Evolutionary conservation across 306 rosid genomes (phyloP).

Genomic region (Lablab purpureus): DNA sequence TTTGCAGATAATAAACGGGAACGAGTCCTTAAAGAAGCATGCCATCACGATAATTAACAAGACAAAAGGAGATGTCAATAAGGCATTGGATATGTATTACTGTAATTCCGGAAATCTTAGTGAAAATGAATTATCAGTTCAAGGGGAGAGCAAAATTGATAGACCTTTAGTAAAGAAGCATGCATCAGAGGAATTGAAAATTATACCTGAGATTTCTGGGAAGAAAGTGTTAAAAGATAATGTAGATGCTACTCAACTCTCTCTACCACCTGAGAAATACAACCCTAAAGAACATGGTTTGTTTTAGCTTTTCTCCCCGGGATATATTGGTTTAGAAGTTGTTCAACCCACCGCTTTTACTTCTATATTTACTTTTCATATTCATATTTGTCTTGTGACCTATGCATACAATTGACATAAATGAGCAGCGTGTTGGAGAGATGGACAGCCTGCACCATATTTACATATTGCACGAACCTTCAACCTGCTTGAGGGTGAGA

Average conservation of each 20-base stretch:
- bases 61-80: slow-evolving; percentile 82
- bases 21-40: slow-evolving; percentile 58
- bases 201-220: slow-evolving; percentile 51
- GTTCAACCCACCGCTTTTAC: slow-evolving; percentile 39
- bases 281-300: slow-evolving; percentile 81
- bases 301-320: slow-evolving; percentile 37
- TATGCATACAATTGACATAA: slow-evolving; percentile 43
- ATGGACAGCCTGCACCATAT: slow-evolving; percentile 88
- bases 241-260: slow-evolving; percentile 57
- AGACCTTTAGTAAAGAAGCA: slow-evolving; percentile 49
- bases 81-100: slow-evolving; percentile 83
- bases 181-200: slow-evolving; percentile 44
- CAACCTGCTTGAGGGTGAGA: slow-evolving; percentile 80
- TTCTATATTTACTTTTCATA: slow-evolving; percentile 32
- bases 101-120: slow-evolving; percentile 50
- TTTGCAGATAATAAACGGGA: slow-evolving; percentile 73
- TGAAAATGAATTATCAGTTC: slow-evolving; percentile 52
- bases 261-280: slow-evolving; percentile 77
- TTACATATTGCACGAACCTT: slow-evolving; percentile 90
- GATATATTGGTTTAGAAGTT: slow-evolving; percentile 36
- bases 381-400: slow-evolving; percentile 39
- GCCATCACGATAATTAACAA: slow-evolving; percentile 63
- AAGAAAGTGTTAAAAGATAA: slow-evolving; percentile 53
- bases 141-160: slow-evolving; percentile 42
- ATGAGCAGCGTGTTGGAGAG: slow-evolving; percentile 82